Base-by-base conservation (phyloP, 75 land plant genomes). In the Cryptomeria japonica region DNA sequence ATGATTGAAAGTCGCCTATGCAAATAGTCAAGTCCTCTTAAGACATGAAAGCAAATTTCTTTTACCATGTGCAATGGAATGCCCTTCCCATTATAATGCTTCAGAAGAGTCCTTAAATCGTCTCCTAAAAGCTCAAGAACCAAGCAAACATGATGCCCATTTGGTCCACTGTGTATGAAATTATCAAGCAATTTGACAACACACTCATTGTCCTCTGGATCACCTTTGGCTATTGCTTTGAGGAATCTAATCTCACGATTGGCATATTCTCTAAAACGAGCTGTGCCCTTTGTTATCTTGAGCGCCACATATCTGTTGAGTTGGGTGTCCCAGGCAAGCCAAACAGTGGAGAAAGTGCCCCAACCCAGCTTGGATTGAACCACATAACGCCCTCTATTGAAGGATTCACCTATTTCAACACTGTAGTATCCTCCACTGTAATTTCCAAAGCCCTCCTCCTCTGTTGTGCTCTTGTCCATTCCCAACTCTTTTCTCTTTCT, bases 51-150 rank as follows among this genome's bases (percentile, higher is more conserved):
- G 70, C 95, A 93, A 2, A 96, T 91, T 56, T 95, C 90, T 79
- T 94, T 97, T 46, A 97, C 99, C 93, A 90, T 94, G 22, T 87
- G 87, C 13, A 96, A 82, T 25, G 99, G 97, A 41, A 97, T 31
- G 0, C 97, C 99, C 34, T 92, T 91, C 41, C 95, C 94, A 55
- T 95, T 92, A 61, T 90, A 89, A 76, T 92, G 92, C 87, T 95
- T 95, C 3, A 97, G 94, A 1, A 97, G 90, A 0, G 93, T 97
- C 41, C 94, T 84, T 18, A 97, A 93, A 88, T 97, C 95, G 76
- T 97, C 99, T 53, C 99, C 99, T 46, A 97, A 82, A 80, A 91
- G 95, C 91, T 97, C 99, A 86, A 97, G 94, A 36, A 97, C 96
- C 99, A 97, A 95, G 87, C 99, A 97, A 10, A 95, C 93, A 89